These are phyloP conservation scores for Fusarium sarcochroum DNA, from an alignment of 2,329 filamentous ascomycete genomes.

Conservation along the genomic window DNA sequence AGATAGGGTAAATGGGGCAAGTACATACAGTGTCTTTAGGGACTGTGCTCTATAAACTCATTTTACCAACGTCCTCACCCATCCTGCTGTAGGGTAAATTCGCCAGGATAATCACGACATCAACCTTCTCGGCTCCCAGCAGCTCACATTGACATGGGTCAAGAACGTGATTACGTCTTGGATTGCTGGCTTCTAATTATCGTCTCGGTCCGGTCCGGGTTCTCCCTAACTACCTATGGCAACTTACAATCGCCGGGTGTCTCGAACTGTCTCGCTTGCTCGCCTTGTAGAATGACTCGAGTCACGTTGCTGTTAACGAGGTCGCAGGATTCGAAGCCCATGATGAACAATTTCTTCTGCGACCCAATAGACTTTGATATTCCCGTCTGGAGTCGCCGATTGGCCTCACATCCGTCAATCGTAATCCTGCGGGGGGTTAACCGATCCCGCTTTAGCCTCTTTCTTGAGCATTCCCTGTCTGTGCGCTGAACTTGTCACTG, in stretches of 20 bases:
- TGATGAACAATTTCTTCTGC: constrained; percentile 43
- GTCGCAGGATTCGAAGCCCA: constrained; percentile 19
- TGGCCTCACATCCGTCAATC: constrained; percentile 50
- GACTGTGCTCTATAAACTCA: constrained; percentile 9
- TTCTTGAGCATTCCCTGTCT: constrained; percentile 26
- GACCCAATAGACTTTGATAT: constrained; percentile 46
- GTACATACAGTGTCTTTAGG: constrained; percentile 9
- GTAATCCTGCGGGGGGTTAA: constrained; percentile 46
- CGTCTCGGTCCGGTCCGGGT: neutral
- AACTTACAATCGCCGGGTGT: constrained; percentile 1
- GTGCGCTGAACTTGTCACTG: constrained; percentile 17
- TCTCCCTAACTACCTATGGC: neutral
- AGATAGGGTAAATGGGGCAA: neutral
- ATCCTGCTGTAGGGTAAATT: constrained; percentile 26
- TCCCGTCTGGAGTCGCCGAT: constrained; percentile 40
- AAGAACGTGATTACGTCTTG: constrained; percentile 6
- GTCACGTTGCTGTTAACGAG: constrained; percentile 10
- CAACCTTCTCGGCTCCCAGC: constrained; percentile 6
- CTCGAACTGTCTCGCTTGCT: constrained; percentile 21
- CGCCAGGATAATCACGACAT: neutral
- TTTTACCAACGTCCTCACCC: neutral
- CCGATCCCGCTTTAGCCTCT: constrained; percentile 33
- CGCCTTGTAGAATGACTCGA: constrained; percentile 17
- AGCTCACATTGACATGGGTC: constrained; percentile 12
- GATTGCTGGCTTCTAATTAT: constrained; percentile 4